Base-by-base conservation (phyloP, 495 filamentous ascomycete genomes). In the Pyrenopolyporus hunteri region DNA sequence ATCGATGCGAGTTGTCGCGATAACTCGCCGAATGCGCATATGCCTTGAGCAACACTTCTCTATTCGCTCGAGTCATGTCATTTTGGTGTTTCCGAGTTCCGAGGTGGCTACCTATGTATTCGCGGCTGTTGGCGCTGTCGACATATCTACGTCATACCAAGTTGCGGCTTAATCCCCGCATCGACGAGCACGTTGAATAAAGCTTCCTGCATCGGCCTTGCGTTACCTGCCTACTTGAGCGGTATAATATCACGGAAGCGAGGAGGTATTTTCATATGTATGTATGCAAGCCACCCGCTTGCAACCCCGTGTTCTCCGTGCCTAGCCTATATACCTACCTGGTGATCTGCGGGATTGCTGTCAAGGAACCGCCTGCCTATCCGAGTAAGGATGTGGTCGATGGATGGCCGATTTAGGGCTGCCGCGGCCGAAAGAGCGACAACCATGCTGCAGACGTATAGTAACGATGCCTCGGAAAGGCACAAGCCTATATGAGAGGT, bases 81-180 rank as follows among this genome's bases (percentile, higher is more conserved):
- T n/a, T n/a, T n/a, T n/a, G n/a, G n/a, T n/a, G n/a, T n/a, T n/a
- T n/a, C n/a, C n/a, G n/a, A n/a, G n/a, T n/a, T n/a, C n/a, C n/a
- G n/a, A n/a, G n/a, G n/a, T n/a, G n/a, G n/a, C n/a, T n/a, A n/a
- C n/a, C n/a, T n/a, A n/a, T n/a, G n/a, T n/a, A n/a, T n/a, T n/a
- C n/a, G n/a, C n/a, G n/a, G n/a, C n/a, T n/a, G n/a, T n/a, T n/a
- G n/a, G n/a, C n/a, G n/a, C n/a, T n/a, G 36, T 49, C 9, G 44
- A 19, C 55, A 37, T 25, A 20, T 43, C 31, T 55, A 64, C 62
- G 62, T 64, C 62, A 64, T 59, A n/a, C 37, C 6, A 33, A 6
- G 19, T 28, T 64, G 61, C 61, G 61, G 49, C 54, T 59, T 49
- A 54, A 42, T 40, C 55, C 62, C 62, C 62, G 62, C 62, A 55